phyloP scores from a whole-genome alignment of 2,329 filamentous ascomycete species.

The Talaromyces sp. region DNA sequence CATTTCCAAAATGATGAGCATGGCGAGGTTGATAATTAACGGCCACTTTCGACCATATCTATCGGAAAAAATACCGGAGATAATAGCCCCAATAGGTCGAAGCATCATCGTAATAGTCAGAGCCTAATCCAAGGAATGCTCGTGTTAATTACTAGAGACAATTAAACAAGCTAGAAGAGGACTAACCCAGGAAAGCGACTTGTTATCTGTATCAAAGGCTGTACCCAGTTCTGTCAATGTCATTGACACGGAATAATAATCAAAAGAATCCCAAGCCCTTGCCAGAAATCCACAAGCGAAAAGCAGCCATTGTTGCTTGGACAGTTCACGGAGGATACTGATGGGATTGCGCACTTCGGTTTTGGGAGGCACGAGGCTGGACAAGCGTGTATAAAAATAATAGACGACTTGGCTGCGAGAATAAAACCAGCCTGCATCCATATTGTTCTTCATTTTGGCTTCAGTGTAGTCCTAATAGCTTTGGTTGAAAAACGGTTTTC shows the following conservation, averaged over 20 bases:
- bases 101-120: conserved; percentile 62
- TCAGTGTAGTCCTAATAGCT: not conserved
- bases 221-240: conserved; percentile 52
- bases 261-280: conserved; percentile 61
- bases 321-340: conserved; percentile 43
- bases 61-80: conserved; percentile 54
- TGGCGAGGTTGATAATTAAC: conserved; percentile 30
- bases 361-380: conserved; percentile 29
- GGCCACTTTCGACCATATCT: conserved; percentile 52
- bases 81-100: conserved; percentile 51
- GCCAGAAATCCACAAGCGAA: conserved; percentile 35
- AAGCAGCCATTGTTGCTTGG: conserved; percentile 50
- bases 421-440: conserved; percentile 28
- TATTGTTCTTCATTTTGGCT: conserved; percentile 24
- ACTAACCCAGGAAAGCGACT: conserved; percentile 58
- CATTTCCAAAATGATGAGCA: conserved; percentile 35
- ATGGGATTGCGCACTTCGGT: conserved; percentile 42
- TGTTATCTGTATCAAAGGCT: conserved; percentile 50
- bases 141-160: not conserved
- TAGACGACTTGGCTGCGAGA: conserved; percentile 27
- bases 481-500: conserved; percentile 13
- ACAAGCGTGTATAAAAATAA: conserved; percentile 29
- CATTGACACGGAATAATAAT: conserved; percentile 63
- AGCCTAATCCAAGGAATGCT: conserved; percentile 7
- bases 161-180: not conserved